A percentile compares a stretch with the other conserved stretches of the same genome.
Evolutionary conservation across 106 monocot species (phyloP).

Genomic region (Acorus calamus): DNA sequence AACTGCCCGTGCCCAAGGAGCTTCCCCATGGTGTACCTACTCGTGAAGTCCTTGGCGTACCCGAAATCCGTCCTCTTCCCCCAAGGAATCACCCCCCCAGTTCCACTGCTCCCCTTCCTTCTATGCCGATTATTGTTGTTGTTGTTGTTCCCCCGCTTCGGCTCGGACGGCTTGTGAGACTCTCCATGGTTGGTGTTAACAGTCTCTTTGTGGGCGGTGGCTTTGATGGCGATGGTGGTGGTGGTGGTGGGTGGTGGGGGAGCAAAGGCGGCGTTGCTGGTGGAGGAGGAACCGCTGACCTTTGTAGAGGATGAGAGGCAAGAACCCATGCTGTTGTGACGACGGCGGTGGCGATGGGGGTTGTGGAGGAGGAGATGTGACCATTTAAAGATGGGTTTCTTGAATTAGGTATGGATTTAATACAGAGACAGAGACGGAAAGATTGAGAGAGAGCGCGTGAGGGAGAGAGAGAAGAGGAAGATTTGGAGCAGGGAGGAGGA

Average conservation of each 20-base stretch:
- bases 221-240: too few relatives aligned
- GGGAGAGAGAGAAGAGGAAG: neutral
- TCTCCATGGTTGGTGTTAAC: neutral
- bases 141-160: neutral
- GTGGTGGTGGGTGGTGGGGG: neutral
- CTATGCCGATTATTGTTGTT: conserved; percentile 4
- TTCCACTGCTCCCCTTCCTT: conserved; percentile 2
- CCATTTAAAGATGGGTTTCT: too few relatives aligned
- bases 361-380: too few relatives aligned
- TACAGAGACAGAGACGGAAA: neutral
- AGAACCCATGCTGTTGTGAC: conserved; percentile 25
- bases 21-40: conserved; percentile 44
- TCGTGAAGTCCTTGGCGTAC: conserved; percentile 43
- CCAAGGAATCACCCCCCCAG: conserved; percentile 14
- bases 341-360: too few relatives aligned
- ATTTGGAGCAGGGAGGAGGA: conserved; percentile 1
- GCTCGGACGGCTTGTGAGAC: neutral
- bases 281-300: conserved; percentile 6
- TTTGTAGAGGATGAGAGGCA: conserved; percentile 35
- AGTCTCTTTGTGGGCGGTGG: neutral
- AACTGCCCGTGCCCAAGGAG: conserved; percentile 73
- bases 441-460: neutral
- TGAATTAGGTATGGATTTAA: neutral
- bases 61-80: conserved; percentile 70
- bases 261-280: neutral